phyloP scores from a whole-genome alignment of 2,329 filamentous ascomycete species.

The Ophiostoma sp. region DNA sequence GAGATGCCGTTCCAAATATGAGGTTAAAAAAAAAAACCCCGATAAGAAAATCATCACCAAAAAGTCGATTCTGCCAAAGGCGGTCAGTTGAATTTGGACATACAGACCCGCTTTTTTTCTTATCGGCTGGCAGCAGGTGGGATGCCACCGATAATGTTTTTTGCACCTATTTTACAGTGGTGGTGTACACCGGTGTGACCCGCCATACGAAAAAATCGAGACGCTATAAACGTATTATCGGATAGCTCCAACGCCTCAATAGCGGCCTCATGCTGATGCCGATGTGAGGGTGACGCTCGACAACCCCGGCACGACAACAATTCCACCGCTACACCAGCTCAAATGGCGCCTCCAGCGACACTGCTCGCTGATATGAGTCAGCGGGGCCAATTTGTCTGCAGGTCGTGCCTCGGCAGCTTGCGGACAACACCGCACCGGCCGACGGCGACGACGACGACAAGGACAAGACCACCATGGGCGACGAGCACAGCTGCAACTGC shows the following conservation, averaged over 20 bases:
- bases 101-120: not conserved
- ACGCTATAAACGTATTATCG: not conserved
- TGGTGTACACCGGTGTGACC: not conserved
- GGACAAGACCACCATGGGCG: not conserved
- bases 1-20: not conserved
- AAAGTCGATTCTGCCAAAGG: conserved; percentile 25
- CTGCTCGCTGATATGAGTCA: conserved; percentile 25
- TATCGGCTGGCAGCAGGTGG: conserved; percentile 16
- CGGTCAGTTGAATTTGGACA: conserved; percentile 15
- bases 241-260: not conserved
- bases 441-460: not conserved
- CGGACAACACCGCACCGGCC: conserved; percentile 15
- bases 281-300: not conserved
- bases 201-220: conserved; percentile 3
- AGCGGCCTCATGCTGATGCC: not conserved
- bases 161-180: not conserved
- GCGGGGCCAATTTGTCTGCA: conserved; percentile 27
- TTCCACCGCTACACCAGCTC: not conserved
- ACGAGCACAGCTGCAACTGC: conserved; percentile 7
- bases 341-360: conserved; percentile 23
- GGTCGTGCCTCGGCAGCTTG: conserved; percentile 27
- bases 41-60: conserved; percentile 17
- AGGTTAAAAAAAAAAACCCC: conserved; percentile 15
- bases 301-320: not conserved
- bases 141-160: not conserved